A percentile compares a stretch with the other conserved stretches of the same genome.
Conservation (phyloP, 495 filamentous ascomycete genomes). For the Cercophora scortea region DNA sequence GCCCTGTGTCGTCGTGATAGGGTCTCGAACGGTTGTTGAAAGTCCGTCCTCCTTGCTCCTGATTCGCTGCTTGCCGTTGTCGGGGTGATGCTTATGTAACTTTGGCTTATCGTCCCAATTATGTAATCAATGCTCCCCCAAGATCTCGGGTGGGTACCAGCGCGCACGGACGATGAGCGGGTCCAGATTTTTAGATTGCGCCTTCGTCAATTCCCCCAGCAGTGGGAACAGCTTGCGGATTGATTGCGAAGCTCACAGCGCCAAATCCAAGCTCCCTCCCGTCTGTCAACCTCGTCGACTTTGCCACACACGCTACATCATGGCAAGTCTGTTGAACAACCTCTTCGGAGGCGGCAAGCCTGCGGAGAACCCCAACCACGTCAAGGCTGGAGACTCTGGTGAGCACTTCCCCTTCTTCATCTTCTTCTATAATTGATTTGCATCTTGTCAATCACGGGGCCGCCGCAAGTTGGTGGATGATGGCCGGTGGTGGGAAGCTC, state of each 20-base stretch:
- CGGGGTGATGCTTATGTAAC: no score
- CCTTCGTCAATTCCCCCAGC: no score
- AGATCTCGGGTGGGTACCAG: no score
- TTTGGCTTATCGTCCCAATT: no score
- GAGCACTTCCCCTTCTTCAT: conserved; percentile 18
- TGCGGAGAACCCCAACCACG: conserved; percentile 35
- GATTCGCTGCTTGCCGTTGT: not conserved
- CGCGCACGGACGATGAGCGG: no score
- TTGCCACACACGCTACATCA: conserved; percentile 18
- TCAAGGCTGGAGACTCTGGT: conserved; percentile 51
- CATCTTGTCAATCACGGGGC: not conserved
- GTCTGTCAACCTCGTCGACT: no score
- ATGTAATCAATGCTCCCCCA: no score
- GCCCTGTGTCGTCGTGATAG: not conserved
- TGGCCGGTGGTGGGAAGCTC: no score
- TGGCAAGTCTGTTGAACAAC: conserved; percentile 64
- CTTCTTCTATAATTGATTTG: not conserved
- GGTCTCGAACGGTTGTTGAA: not conserved
- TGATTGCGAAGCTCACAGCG: no score
- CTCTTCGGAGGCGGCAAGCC: conserved; percentile 58
- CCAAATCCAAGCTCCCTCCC: no score
- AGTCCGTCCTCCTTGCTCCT: not conserved
- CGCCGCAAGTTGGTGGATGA: not conserved
- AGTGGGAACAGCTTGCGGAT: no score
- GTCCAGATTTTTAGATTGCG: no score